Base-by-base conservation (phyloP, 1,139 yeast species). In the Arxiozyma bovina region DNA sequence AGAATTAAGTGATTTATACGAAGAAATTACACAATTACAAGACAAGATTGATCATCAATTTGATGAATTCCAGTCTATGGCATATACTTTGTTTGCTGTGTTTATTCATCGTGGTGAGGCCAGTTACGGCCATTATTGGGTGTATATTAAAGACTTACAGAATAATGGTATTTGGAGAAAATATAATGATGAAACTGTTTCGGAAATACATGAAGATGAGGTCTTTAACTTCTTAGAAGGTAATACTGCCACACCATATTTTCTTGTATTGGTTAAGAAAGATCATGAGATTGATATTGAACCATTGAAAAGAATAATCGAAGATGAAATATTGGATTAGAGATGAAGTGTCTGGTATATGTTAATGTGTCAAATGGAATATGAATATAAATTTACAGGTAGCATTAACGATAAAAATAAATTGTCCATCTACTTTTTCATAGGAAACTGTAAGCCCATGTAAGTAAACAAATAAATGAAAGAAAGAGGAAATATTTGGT, bases 51-150 rank as follows among this genome's bases (percentile, higher is more conserved):
- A 79, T 22, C 70, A 69, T 25, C 94, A 86, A 63, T 90, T 86
- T 66, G 74, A 75, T 22, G 74, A 74, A 11, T 80, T 85, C 71
- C 79, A 76, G 52, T 72, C 77, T 54, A 78, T 84, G 34, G 95
- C 93, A 0, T 93, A 93, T 69, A 77, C 87, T 0, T 77, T 93
- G 15, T 93, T 91, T 73, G 95, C 98, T 0, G 85, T 93, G 8
- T 93, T 93, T 65, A 89, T 94, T 50, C 99, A 93, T 70, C 76
- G 97, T 54, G 99, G 99, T 8, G 96, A 90, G 64, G 99, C 96
- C 1, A 83, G 90, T 55, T 91, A 87, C 66, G 99, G 99, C 3
- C 99, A 93, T 70, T 93, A 93, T 68, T 93, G 98, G 97, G 81
- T 91, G 18, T 93, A 91, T 67, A 91, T 93, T 58, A 81, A 80